Percentiles rank a stretch among this genome's conserved stretches.
Conservation (phyloP, 495 filamentous ascomycete genomes). For the Penicillium ochrochloron region DNA sequence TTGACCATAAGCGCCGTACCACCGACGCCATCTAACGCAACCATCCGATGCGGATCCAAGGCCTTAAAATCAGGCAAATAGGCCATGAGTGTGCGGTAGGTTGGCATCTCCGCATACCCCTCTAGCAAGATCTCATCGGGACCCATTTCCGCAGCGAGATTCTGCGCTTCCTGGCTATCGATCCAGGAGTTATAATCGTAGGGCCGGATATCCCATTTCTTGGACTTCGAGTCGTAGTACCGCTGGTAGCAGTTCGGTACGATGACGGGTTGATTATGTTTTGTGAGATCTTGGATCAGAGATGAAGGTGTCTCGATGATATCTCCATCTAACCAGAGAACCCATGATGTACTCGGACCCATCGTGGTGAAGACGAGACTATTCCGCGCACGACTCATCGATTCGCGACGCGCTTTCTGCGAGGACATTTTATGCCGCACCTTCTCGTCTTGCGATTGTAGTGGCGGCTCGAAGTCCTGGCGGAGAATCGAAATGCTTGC, state of each 20-base stretch:
- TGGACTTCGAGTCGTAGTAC: constrained; percentile 73
- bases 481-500: constrained; percentile 89
- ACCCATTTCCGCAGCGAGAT: constrained; percentile 77
- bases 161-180: constrained; percentile 76
- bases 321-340: constrained; percentile 93
- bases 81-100: constrained; percentile 92
- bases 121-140: constrained; percentile 91
- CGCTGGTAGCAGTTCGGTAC: constrained; percentile 96
- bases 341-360: constrained; percentile 92
- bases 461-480: constrained; percentile 89
- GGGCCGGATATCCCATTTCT: constrained; percentile 71
- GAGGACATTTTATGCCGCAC: constrained; percentile 89
- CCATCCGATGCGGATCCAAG: constrained; percentile 61
- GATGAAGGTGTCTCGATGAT: constrained; percentile 85
- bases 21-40: constrained; percentile 88
- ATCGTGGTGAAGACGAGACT: constrained; percentile 96
- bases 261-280: constrained; percentile 83
- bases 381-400: constrained; percentile 92
- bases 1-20: constrained; percentile 94
- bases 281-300: constrained; percentile 90
- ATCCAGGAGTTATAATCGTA: constrained; percentile 99
- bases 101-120: constrained; percentile 90
- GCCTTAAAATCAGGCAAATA: constrained; percentile 64
- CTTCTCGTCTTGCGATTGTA: constrained; percentile 79
- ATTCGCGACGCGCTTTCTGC: constrained; percentile 82